Evolutionary conservation across 1,284 basidiomycete genomes (phyloP).

Genomic region (Pascua sp.): DNA sequence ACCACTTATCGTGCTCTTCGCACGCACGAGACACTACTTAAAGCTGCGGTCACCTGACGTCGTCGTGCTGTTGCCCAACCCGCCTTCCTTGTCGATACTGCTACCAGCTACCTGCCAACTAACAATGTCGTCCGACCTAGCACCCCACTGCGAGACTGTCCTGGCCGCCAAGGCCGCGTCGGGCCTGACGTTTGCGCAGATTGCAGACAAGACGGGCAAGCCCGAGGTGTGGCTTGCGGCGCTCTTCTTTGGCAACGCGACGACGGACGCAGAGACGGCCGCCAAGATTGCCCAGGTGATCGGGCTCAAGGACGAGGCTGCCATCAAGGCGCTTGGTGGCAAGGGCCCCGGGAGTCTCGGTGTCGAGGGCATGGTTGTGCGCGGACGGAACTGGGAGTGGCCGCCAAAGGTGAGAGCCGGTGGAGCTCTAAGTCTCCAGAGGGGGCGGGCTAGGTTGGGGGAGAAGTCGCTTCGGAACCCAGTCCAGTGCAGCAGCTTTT

Average conservation of each 20-base stretch:
- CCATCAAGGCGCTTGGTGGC: conserved; percentile 25
- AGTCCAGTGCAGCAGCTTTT: neutral
- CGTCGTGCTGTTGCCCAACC: too few relatives aligned
- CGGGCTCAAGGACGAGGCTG: conserved; percentile 54
- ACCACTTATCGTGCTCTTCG: too few relatives aligned
- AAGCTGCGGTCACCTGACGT: too few relatives aligned
- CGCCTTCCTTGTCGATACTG: too few relatives aligned
- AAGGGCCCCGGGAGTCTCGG: conserved; percentile 25
- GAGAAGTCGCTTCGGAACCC: neutral
- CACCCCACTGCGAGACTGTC: conserved; percentile 25
- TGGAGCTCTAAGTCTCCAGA: neutral
- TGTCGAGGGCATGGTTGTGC: conserved; percentile 32
- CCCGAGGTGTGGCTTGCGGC: conserved; percentile 87
- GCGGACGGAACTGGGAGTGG: conserved; percentile 38
- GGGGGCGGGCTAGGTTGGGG: too few relatives aligned
- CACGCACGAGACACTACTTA: too few relatives aligned
- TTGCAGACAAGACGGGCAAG: conserved; percentile 65
- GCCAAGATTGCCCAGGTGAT: conserved; percentile 69
- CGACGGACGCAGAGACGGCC: conserved; percentile 59
- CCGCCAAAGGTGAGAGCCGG: conserved; percentile 35
- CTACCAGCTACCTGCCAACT: neutral
- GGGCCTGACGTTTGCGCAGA: conserved; percentile 69
- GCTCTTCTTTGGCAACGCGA: conserved; percentile 82
- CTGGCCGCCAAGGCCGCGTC: conserved; percentile 27
- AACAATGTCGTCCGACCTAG: conserved; percentile 19